These are phyloP conservation scores for Trichophyton mentagrophytes DNA, from an alignment of 2,329 filamentous ascomycete genomes.

Conservation along the genomic window DNA sequence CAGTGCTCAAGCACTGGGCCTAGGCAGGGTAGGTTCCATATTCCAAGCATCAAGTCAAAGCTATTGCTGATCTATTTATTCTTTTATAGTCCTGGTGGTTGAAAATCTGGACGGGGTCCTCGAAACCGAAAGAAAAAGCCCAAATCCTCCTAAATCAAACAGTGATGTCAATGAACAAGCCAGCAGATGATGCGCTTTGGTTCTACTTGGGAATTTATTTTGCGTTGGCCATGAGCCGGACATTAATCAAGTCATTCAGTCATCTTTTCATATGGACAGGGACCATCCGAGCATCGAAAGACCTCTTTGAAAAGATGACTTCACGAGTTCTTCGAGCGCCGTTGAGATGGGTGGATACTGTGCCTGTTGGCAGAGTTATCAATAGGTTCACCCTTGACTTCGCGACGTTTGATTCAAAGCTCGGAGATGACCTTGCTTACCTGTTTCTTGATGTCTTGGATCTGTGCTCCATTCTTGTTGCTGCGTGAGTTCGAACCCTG, in stretches of 20 bases:
- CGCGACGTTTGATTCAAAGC: conserved; percentile 55
- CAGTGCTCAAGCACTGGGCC: not conserved
- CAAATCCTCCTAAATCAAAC: not conserved
- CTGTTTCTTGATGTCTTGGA: not conserved
- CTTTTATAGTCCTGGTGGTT: conserved; percentile 2
- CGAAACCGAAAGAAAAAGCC: not conserved
- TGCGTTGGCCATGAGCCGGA: conserved; percentile 48
- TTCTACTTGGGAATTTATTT: conserved; percentile 44
- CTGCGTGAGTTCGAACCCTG: not conserved
- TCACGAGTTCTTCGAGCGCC: conserved; percentile 62
- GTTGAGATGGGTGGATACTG: conserved; percentile 84
- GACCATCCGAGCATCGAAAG: conserved; percentile 62
- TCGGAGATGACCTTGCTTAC: not conserved
- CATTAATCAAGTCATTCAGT: conserved; percentile 47
- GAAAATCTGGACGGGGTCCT: not conserved
- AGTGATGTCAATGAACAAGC: not conserved
- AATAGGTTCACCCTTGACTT: conserved; percentile 86
- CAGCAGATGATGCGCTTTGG: conserved; percentile 3
- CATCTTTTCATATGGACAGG: conserved; percentile 62
- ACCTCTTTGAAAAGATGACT: conserved; percentile 62
- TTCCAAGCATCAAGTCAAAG: not conserved
- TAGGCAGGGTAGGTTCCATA: not conserved
- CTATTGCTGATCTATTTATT: not conserved
- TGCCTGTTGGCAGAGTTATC: conserved; percentile 79
- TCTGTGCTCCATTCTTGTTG: not conserved